Conservation (phyloP, 345 rosid species). For the Eucalyptus curtisii region DNA sequence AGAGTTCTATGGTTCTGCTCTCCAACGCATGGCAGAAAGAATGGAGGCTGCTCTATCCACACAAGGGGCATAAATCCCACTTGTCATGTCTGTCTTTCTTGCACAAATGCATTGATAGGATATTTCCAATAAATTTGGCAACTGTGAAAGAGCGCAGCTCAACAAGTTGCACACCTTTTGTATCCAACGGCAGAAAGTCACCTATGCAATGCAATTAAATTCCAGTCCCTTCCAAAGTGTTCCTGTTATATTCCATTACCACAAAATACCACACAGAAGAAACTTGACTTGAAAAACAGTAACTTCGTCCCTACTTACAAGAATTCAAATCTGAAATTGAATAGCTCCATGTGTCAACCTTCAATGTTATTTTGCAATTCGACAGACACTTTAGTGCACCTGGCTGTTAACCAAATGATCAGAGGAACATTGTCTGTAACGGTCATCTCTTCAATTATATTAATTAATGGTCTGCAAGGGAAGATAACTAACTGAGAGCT, state of each 20-base stretch:
- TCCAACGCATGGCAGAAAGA: not conserved
- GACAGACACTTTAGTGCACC: not conserved
- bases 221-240: not conserved
- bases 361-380: not conserved
- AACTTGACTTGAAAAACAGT: not conserved
- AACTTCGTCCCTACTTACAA: not conserved
- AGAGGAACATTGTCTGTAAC: not conserved
- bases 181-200: not conserved
- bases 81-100: not conserved
- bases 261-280: not conserved
- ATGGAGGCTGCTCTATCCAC: not conserved
- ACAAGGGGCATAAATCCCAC: not conserved
- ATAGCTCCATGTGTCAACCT: not conserved
- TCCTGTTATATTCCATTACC: not conserved
- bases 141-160: not conserved
- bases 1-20: not conserved
- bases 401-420: not conserved
- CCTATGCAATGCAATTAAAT: not conserved
- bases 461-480: not conserved
- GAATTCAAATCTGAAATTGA: not conserved
- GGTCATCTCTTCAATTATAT: not conserved
- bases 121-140: not conserved
- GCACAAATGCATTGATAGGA: not conserved
- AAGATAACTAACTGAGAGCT: not conserved
- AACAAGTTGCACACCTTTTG: not conserved